These are phyloP conservation scores for Limtongia smithiae DNA, from an alignment of 805 yeast species.

Conservation along the genomic window DNA sequence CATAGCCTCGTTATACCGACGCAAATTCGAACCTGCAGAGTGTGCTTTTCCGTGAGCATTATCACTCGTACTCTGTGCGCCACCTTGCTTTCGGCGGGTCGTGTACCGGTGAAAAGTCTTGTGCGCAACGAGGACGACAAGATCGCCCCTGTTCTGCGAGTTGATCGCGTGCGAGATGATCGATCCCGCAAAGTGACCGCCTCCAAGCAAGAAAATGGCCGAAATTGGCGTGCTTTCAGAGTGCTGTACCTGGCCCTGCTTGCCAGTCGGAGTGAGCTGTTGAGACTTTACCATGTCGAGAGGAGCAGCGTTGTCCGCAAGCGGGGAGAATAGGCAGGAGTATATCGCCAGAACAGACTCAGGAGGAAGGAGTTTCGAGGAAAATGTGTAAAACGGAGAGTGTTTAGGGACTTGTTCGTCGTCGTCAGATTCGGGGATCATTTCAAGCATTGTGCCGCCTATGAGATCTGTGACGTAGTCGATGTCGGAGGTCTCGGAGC, in stretches of 20 bases:
- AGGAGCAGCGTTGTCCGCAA: conserved; percentile 37
- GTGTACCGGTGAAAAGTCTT: conserved; percentile 94
- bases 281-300: conserved; percentile 56
- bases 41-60: conserved; percentile 92
- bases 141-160: conserved; percentile 52
- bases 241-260: conserved; percentile 24
- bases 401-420: conserved; percentile 20
- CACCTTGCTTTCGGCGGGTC: conserved; percentile 96
- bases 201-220: conserved; percentile 89
- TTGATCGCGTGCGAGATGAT: conserved; percentile 67
- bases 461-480: conserved; percentile 11
- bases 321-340: conserved; percentile 28
- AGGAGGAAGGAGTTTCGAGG: conserved; percentile 10
- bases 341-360: conserved; percentile 25
- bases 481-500: conserved; percentile 41
- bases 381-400: conserved; percentile 20
- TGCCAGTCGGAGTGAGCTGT: conserved; percentile 38
- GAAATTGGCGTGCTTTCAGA: conserved; percentile 40
- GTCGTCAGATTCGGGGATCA: conserved; percentile 26
- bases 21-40: conserved; percentile 87
- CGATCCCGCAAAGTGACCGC: conserved; percentile 98
- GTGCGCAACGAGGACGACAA: conserved; percentile 63
- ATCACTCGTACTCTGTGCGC: conserved; percentile 89
- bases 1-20: conserved; percentile 87
- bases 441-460: too few species aligned